Evolutionary conservation across 2,329 filamentous ascomycete species (phyloP), one percentile per base, ranked within the genome.

Genomic region (Botryotinia narcissicola): DNA sequence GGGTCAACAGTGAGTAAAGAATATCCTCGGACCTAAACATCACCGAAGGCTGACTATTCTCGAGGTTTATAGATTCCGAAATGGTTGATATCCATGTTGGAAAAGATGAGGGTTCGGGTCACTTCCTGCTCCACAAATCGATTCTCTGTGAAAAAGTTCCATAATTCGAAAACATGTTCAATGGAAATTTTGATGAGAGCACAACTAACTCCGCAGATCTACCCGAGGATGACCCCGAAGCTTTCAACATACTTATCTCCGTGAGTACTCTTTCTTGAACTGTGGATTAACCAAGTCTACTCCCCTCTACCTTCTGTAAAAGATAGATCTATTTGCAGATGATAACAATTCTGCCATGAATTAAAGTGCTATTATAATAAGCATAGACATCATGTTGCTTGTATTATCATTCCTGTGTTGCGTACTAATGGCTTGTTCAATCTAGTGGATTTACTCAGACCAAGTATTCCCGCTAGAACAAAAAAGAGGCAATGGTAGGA

Each of bases 151-250:
- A 69, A 10, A 75, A 74, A 46, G 42, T 76, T 16, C 76, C 75
- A 1, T 77, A 75, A 40, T 77, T 75, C 37, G 37, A 69, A 18
- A 75, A 74, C 57, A 75, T 76, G 72, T 75, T 75, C 59, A 44
- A 54, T 14, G 42, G 46, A 40, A 51, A 40, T 0, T 77, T 77
- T n/a, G 29, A 22, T 14, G 72, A 76, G 40, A 51, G 71, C 6
- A 7, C 16, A 3, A 44, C 61, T 0, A 70, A 62, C 25, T 62
- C 20, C 4, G 73, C 74, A 10, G 61, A 12, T 10, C 68, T 77
- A 54, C 75, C 76, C 1, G 73, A 75, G 29, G 73, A 76, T 57
- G 16, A 61, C 2, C 42, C 67, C 1, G 16, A 74, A 3, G 32
- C 48, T 22, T 76, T 76, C 29, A 62, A 72, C 4, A 37, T 71